Percentiles rank a stretch among this genome's conserved stretches.
Evolutionary conservation across 768 basidiomycete species (phyloP).

Genomic region (Lactarius sanguifluus): DNA sequence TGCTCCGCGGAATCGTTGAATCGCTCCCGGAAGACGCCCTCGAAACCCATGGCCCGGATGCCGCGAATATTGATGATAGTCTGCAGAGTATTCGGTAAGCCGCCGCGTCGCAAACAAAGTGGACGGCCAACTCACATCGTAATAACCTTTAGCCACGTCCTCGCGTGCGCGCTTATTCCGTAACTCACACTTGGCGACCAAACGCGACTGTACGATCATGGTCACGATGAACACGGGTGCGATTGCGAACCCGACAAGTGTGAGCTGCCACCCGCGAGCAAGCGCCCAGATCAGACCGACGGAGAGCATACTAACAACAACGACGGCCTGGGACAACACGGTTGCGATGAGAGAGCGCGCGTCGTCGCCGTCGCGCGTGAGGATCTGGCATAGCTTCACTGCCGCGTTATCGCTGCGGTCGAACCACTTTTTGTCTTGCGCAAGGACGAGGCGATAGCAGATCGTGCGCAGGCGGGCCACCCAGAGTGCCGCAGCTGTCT

Average conservation of each 20-base stretch:
- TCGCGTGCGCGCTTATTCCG: conserved; percentile 86
- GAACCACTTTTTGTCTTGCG: conserved; percentile 87
- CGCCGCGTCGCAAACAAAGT: conserved; percentile 7
- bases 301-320: conserved; percentile 77
- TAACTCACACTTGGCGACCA: conserved; percentile 70
- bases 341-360: conserved; percentile 72
- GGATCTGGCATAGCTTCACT: conserved; percentile 61
- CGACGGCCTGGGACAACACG: conserved; percentile 67
- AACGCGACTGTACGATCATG: conserved; percentile 72
- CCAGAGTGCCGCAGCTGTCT: conserved; percentile 74
- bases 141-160: conserved; percentile 79
- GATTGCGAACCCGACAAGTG: conserved; percentile 84
- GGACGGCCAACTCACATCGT: conserved; percentile 59
- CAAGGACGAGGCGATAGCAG: conserved; percentile 59
- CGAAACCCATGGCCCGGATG: conserved; percentile 86
- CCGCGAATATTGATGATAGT: conserved; percentile 81
- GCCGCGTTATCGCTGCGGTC: conserved; percentile 64
- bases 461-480: conserved; percentile 58
- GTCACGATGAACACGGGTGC: conserved; percentile 77
- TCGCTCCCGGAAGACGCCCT: conserved; percentile 60
- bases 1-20: conserved; percentile 63
- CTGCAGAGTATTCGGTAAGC: conserved; percentile 37
- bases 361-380: conserved; percentile 91
- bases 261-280: conserved; percentile 86
- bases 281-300: conserved; percentile 91